Percentiles rank a stretch among this genome's conserved stretches.
These are phyloP conservation scores for Clarireedia homoeocarpa DNA, from an alignment of 2,329 filamentous ascomycete species.

Conservation along the genomic window DNA sequence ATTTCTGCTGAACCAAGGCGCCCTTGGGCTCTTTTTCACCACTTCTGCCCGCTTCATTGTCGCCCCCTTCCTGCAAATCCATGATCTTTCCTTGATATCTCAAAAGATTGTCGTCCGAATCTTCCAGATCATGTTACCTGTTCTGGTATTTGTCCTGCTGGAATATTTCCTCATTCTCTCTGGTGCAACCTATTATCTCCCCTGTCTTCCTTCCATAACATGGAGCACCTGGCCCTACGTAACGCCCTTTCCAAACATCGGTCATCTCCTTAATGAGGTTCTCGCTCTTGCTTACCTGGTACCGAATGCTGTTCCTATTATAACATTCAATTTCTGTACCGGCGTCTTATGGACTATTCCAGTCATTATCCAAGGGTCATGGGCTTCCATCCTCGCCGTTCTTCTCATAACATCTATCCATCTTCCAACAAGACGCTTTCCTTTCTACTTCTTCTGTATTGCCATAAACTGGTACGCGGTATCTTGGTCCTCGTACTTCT, in stretches of 20 bases:
- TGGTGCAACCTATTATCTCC: slow-evolving; percentile 35
- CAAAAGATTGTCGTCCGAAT: slow-evolving; percentile 37
- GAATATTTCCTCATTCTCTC: slow-evolving; percentile 40
- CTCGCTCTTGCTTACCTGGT: slow-evolving; percentile 38
- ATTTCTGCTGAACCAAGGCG: slow-evolving; percentile 38
- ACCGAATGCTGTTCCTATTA: slow-evolving; percentile 40
- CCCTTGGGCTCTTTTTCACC: slow-evolving; percentile 41
- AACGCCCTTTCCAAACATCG: slow-evolving; percentile 33
- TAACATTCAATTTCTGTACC: slow-evolving; percentile 41
- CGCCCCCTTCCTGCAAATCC: slow-evolving; percentile 34
- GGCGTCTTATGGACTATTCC: slow-evolving; percentile 44
- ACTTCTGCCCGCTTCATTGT: slow-evolving; percentile 40
- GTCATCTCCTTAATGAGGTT: slow-evolving; percentile 36
- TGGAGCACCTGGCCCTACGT: slow-evolving; percentile 42
- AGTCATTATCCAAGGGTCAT: slow-evolving; percentile 39
- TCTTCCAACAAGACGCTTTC: slow-evolving; percentile 38
- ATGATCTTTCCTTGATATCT: slow-evolving; percentile 35
- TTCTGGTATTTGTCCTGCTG: slow-evolving; percentile 34
- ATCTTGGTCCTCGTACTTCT: slow-evolving; percentile 39
- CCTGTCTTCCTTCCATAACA: slow-evolving; percentile 38
- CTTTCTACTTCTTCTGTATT: slow-evolving; percentile 36
- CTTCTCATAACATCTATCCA: slow-evolving; percentile 39
- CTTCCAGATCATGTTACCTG: slow-evolving; percentile 39
- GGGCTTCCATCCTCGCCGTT: slow-evolving; percentile 35
- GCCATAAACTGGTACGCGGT: slow-evolving; percentile 39